Evolutionary conservation across 164 flowering plant genomes (phyloP), one percentile per base, ranked within the genome.

Genomic region (Vitis riparia): DNA sequence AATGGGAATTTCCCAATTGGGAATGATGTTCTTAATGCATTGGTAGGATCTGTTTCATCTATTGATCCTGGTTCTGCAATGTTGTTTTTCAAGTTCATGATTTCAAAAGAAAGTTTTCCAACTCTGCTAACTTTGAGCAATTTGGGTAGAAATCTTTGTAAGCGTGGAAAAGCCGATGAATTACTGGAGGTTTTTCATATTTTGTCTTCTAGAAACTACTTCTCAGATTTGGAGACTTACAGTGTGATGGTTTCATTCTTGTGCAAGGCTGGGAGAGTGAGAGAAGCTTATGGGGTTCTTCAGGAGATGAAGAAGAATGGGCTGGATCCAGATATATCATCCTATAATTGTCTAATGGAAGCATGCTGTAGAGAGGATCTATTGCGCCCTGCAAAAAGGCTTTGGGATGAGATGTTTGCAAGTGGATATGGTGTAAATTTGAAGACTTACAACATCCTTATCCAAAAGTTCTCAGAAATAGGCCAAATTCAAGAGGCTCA

Each of bases 351-450:
- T 68, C 56, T 95, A 59, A 86, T 95, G 89, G 99, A 91, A 76
- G 97, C 93, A 47, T 90, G 91, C 63, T 95, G 99, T 72, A 82
- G 83, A 69, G 98, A 89, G 59, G 99, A 90, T 81, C 76, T 92
- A 8, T 27, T 95, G 30, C 86, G 97, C 15, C 99, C 98, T 17
- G 97, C 99, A 50, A 93, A 85, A 70, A 83, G 83, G 79, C 72
- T 95, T 65, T 95, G 98, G 98, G 98, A 95, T 79, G 97, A 95
- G 81, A 95, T 95, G 99, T 91, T 95, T 83, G 81, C 87, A 14
- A 78, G 59, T 80, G 97, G 97, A 9, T 88, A 86, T 67, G 32
- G 65, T 62, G 93, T 88, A 44, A 85, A 91, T 75, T 72, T 86
- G 71, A 84, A 80, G 73, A 90, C 97, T 17, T 91, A 90, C 76